A percentile compares a stretch with the other conserved stretches of the same genome.
phyloP scores from a whole-genome alignment of 257 asterid species.

The Voacanga thouarsii region DNA sequence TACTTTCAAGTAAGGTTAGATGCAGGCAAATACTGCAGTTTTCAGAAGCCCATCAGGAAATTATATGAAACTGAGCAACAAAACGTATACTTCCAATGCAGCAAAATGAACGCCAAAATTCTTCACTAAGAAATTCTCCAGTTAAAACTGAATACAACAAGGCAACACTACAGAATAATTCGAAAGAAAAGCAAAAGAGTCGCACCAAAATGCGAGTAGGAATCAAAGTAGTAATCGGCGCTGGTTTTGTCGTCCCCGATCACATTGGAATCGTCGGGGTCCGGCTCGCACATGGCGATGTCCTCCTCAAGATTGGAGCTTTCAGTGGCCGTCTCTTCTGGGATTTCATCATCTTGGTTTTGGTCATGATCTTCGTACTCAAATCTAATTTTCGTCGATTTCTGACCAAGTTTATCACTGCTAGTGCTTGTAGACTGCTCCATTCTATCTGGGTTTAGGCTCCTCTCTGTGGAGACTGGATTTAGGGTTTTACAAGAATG shows the following conservation, averaged over 20 bases:
- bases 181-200: background rate
- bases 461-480: background rate
- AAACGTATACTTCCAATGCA: background rate
- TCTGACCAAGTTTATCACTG: background rate
- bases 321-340: conserved; percentile 14
- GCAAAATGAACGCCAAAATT: background rate
- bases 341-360: conserved; percentile 5
- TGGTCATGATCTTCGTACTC: conserved; percentile 15
- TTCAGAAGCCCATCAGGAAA: background rate
- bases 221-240: conserved; percentile 95
- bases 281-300: conserved; percentile 56
- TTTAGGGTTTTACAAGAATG: background rate
- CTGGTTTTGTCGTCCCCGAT: conserved; percentile 72
- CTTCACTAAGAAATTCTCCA: background rate
- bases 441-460: background rate
- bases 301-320: conserved; percentile 58
- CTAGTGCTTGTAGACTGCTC: conserved; percentile 3
- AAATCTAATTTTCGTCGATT: conserved; percentile 12
- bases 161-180: background rate
- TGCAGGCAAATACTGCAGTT: background rate
- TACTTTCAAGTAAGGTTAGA: background rate
- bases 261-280: conserved; percentile 30
- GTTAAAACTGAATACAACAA: background rate
- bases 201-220: conserved; percentile 92
- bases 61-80: background rate